phyloP scores from a whole-genome alignment of 2,329 filamentous ascomycete species.

The Claviceps purpurea region DNA sequence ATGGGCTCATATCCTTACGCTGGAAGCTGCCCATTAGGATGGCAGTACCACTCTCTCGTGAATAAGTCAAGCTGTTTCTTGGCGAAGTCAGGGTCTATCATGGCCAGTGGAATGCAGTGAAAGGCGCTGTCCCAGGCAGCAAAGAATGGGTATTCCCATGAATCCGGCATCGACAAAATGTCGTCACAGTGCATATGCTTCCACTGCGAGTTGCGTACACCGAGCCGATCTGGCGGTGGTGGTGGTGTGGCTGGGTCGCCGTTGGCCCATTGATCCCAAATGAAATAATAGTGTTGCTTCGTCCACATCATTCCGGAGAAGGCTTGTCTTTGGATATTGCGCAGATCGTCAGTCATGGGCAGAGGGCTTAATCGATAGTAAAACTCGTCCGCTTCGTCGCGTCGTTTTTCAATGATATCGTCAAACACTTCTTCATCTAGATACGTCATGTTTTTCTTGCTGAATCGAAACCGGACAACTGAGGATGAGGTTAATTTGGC shows the following conservation, averaged over 20 bases:
- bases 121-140: constrained; percentile 96
- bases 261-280: constrained; percentile 97
- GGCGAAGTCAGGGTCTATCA: constrained; percentile 95
- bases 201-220: constrained; percentile 78
- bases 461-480: constrained; percentile 86
- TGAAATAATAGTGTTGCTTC: constrained; percentile 92
- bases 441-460: constrained; percentile 60
- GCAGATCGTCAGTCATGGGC: constrained; percentile 83
- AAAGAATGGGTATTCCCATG: constrained; percentile 98
- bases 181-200: constrained; percentile 92
- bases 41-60: constrained; percentile 97
- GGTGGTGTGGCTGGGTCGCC: constrained; percentile 82
- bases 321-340: constrained; percentile 90
- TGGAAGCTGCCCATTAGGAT: constrained; percentile 88
- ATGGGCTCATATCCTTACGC: constrained; percentile 40
- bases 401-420: constrained; percentile 73
- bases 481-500: not conserved
- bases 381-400: constrained; percentile 89
- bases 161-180: constrained; percentile 93
- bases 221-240: constrained; percentile 66
- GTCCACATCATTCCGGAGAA: constrained; percentile 98
- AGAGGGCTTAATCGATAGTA: constrained; percentile 87
- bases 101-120: constrained; percentile 87
- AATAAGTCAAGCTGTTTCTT: constrained; percentile 97
- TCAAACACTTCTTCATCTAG: constrained; percentile 90